These are phyloP conservation scores for Thermoascus crustaceus DNA, from an alignment of 2,329 filamentous ascomycete species.

Conservation along the genomic window DNA sequence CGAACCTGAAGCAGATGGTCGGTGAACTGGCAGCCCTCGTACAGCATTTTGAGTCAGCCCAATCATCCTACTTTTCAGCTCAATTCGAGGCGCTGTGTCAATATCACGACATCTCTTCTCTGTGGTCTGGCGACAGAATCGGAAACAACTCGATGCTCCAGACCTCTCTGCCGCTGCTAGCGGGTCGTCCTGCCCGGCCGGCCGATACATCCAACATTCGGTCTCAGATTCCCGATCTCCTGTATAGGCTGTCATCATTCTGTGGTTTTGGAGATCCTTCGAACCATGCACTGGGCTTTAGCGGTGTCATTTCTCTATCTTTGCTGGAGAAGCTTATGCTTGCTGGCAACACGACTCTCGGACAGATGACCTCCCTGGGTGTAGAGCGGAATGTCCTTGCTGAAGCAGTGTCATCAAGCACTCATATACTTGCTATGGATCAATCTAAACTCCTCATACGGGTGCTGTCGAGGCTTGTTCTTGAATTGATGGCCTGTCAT, in stretches of 20 bases:
- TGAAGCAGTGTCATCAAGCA: slow-evolving; percentile 45
- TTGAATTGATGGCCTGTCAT: slow-evolving; percentile 29
- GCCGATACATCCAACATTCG: slow-evolving; percentile 25
- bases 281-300: slow-evolving; percentile 38
- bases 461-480: slow-evolving; percentile 34
- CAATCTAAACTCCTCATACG: slow-evolving; percentile 43
- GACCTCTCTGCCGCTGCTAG: slow-evolving; percentile 28
- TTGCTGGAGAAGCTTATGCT: slow-evolving; percentile 50
- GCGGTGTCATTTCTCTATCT: slow-evolving; percentile 41
- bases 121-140: slow-evolving; percentile 8
- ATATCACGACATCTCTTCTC: slow-evolving; percentile 31
- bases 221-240: slow-evolving; percentile 25
- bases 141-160: slow-evolving; percentile 14
- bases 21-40: slow-evolving; percentile 25
- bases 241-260: slow-evolving; percentile 30
- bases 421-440: slow-evolving; percentile 43
- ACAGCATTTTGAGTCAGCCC: slow-evolving; percentile 19
- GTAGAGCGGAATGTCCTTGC: slow-evolving; percentile 56
- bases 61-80: slow-evolving; percentile 36
- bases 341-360: slow-evolving; percentile 48
- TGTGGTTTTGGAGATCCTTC: slow-evolving; percentile 22
- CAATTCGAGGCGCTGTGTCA: slow-evolving; percentile 42
- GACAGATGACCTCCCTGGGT: slow-evolving; percentile 56
- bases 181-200: slow-evolving; percentile 28
- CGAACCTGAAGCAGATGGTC: slow-evolving; percentile 31